Conservation (phyloP, 495 filamentous ascomycete genomes). For the Penicillium coffeae region DNA sequence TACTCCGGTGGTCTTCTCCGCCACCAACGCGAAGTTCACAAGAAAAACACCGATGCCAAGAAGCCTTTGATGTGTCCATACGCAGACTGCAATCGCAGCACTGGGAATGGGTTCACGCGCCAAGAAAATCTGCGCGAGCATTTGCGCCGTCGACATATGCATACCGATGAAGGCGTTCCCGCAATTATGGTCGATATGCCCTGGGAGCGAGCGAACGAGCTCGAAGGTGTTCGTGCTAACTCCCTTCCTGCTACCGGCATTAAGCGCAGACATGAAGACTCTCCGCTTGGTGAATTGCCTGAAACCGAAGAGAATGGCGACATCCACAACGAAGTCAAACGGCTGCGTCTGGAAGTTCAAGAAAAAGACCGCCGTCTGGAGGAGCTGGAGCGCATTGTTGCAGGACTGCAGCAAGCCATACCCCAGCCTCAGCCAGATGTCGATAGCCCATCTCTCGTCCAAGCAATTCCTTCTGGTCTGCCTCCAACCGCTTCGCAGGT, state of each 20-base stretch:
- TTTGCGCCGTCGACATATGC: conserved; percentile 75
- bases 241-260: conserved; percentile 25
- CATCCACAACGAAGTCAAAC: conserved; percentile 54
- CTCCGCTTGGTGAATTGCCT: conserved; percentile 31
- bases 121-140: conserved; percentile 92
- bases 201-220: conserved; percentile 24
- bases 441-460: conserved; percentile 13
- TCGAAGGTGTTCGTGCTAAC: conserved; percentile 24
- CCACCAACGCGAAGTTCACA: conserved; percentile 89
- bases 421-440: conserved; percentile 27
- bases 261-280: conserved; percentile 44
- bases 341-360: conserved; percentile 52
- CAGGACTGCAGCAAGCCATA: conserved; percentile 40
- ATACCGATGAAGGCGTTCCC: conserved; percentile 37
- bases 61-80: conserved; percentile 80
- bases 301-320: conserved; percentile 45
- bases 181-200: conserved; percentile 30
- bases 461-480: conserved; percentile 9
- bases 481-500: conserved; percentile 9
- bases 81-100: conserved; percentile 79
- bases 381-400: conserved; percentile 44
- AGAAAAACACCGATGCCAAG: conserved; percentile 77
- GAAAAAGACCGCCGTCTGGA: conserved; percentile 47
- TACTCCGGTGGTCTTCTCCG: conserved; percentile 84
- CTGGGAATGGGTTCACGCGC: conserved; percentile 75